phyloP scores from a whole-genome alignment of 768 basidiomycete species.

The Rhodotorula babjevae region DNA sequence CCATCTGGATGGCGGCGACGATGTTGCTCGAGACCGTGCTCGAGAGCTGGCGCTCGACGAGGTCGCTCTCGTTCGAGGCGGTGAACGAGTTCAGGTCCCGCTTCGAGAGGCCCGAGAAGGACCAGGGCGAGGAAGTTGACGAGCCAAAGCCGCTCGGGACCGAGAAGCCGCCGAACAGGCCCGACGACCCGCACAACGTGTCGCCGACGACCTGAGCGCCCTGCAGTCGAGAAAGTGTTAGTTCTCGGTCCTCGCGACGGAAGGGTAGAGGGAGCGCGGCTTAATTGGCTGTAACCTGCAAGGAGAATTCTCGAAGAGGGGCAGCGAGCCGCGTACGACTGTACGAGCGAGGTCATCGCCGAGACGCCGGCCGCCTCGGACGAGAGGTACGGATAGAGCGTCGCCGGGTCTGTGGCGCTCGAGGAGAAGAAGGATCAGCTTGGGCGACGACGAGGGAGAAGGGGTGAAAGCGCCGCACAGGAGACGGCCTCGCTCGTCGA shows the following conservation, averaged over 20 bases:
- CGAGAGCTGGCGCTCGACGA: too few species aligned
- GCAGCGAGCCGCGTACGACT: neutral
- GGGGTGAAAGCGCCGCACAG: too few species aligned
- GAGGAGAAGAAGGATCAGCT: too few species aligned
- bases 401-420: neutral
- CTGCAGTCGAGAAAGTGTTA: neutral
- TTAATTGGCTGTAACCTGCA: neutral
- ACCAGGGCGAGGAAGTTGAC: too few species aligned
- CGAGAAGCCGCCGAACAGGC: neutral
- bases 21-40: neutral
- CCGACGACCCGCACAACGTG: neutral
- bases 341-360: neutral
- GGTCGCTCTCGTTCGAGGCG: too few species aligned
- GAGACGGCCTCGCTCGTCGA: too few species aligned
- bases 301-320: neutral
- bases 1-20: constrained; percentile 3
- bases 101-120: too few species aligned
- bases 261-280: too few species aligned
- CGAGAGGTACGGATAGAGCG: neutral
- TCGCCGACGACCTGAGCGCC: constrained; percentile 6
- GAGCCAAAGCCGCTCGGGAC: neutral
- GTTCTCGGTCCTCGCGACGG: too few species aligned
- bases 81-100: too few species aligned
- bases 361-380: neutral
- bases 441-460: too few species aligned